Evolutionary conservation across 306 rosid genomes (phyloP).

Genomic region (Vigna trinervia): DNA sequence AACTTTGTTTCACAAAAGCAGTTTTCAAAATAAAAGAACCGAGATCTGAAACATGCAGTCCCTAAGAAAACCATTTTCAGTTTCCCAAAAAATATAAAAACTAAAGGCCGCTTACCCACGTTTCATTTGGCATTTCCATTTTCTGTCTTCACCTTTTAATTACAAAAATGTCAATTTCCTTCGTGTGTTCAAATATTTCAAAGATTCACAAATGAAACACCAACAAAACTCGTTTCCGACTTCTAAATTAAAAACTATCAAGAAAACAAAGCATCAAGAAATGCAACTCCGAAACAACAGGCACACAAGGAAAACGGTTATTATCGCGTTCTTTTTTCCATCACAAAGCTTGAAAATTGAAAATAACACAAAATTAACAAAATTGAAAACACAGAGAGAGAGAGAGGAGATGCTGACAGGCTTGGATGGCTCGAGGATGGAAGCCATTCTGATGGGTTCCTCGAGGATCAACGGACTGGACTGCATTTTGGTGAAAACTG

Average conservation of each 20-base stretch:
- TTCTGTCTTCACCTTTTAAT: not conserved
- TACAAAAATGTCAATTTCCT: not conserved
- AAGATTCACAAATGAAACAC: not conserved
- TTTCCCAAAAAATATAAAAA: not conserved
- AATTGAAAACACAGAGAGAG: not conserved
- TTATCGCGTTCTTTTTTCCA: not conserved
- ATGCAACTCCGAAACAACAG: not conserved
- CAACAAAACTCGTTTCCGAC: not conserved
- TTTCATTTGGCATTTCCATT: not conserved
- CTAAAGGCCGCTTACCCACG: too few relatives aligned
- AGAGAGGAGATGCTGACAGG: slow-evolving; percentile 47
- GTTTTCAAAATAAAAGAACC: not conserved
- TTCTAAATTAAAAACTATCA: not conserved
- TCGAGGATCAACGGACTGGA: slow-evolving; percentile 67
- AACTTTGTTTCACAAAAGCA: not conserved
- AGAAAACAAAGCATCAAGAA: slow-evolving; percentile 11
- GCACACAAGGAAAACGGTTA: not conserved
- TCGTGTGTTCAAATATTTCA: too few relatives aligned
- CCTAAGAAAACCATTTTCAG: not conserved
- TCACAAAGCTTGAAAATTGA: not conserved
- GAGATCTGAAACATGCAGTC: not conserved
- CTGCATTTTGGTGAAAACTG: slow-evolving; percentile 44
- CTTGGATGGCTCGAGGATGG: slow-evolving; percentile 76
- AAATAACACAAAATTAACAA: not conserved
- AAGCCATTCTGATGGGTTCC: slow-evolving; percentile 82